Evolutionary conservation across 2,329 filamentous ascomycete species (phyloP), one percentile per base, ranked within the genome.

Genomic region (Hymenoscyphus scutula): DNA sequence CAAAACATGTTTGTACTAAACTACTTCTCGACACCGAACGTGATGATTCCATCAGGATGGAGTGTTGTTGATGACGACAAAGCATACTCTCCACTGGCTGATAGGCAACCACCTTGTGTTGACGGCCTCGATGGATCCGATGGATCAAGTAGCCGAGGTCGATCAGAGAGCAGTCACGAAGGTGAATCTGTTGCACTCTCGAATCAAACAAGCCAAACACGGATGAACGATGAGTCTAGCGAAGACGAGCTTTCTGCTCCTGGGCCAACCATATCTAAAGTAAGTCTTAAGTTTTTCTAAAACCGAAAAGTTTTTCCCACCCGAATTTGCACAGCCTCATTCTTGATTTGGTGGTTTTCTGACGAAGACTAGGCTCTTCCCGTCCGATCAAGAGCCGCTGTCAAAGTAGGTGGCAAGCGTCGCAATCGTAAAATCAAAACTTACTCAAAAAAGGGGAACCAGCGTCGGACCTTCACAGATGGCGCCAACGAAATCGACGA

Each of bases 1-100:
- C 89, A 87, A 71, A 88, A 86, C 62, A 78, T 97, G 17, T 98
- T 98, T 72, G 85, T 90, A 15, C 77, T 97, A 67, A 86, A 87
- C 72, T 89, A 90, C 71, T 86, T 89, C 64, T 75, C 78, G 25
- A 70, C 73, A 8, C 76, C 77, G 1, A 82, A 82, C 25, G 83
- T 87, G 27, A 76, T 81, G 23, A 79, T 96, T 11, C 89, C 90
- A 0, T 88, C 85, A 3, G 91, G 90, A 0, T 93, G 88, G 84
- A 84, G 84, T 25, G 78, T 77, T 2, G 76, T 90, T 1, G 82
- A 87, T 17, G 82, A 87, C 19, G 81, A 80, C 30, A 85, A 83
- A 65, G 73, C 79, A 1, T 86, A 82, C 79, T 58, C 76, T 82
- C 53, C 77, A 76, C 34, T 87, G 66, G 74, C 76, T 1, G 80